phyloP scores from a whole-genome alignment of 2,329 filamentous ascomycete species.

The Scorias spongiosa region DNA sequence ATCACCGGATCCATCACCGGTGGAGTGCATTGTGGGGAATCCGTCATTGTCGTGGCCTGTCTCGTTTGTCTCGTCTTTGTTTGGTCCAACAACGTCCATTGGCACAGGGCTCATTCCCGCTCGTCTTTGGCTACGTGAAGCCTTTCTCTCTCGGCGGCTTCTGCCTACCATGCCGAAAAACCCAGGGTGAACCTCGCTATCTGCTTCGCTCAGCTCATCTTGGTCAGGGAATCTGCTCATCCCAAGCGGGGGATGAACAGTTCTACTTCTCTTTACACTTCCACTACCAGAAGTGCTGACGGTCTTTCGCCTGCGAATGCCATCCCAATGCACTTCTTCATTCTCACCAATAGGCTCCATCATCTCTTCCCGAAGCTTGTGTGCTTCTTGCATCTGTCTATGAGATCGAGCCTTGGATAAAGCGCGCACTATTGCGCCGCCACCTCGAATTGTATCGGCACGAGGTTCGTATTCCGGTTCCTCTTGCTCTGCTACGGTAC shows the following conservation, averaged over 20 bases:
- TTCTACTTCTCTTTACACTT: conserved; percentile 32
- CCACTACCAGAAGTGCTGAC: conserved; percentile 30
- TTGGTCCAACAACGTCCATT: conserved; percentile 22
- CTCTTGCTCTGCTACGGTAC: conserved; percentile 86
- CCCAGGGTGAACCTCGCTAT: conserved; percentile 30
- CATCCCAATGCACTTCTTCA: conserved; percentile 81
- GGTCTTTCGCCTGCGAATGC: conserved; percentile 59
- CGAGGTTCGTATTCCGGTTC: conserved; percentile 95
- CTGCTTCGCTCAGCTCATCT: conserved; percentile 31
- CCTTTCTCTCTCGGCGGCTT: conserved; percentile 4
- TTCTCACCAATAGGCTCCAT: conserved; percentile 67
- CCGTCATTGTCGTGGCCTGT: conserved; percentile 10
- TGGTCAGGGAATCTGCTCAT: conserved; percentile 71
- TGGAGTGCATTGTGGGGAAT: conserved; percentile 29
- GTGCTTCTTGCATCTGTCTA: conserved; percentile 66
- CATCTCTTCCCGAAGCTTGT: conserved; percentile 65
- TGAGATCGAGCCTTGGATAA: conserved; percentile 62
- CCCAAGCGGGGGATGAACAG: conserved; percentile 61
- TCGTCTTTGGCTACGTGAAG: conserved; percentile 6
- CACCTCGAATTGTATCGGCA: conserved; percentile 84
- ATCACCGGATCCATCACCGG: conserved; percentile 34
- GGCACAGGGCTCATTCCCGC: conserved; percentile 16
- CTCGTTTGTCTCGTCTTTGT: conserved; percentile 4
- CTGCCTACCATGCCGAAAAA: conserved; percentile 25
- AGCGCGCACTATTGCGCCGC: conserved; percentile 73